phyloP scores from a whole-genome alignment of 495 filamentous ascomycete genomes.

The Tuber indicum region DNA sequence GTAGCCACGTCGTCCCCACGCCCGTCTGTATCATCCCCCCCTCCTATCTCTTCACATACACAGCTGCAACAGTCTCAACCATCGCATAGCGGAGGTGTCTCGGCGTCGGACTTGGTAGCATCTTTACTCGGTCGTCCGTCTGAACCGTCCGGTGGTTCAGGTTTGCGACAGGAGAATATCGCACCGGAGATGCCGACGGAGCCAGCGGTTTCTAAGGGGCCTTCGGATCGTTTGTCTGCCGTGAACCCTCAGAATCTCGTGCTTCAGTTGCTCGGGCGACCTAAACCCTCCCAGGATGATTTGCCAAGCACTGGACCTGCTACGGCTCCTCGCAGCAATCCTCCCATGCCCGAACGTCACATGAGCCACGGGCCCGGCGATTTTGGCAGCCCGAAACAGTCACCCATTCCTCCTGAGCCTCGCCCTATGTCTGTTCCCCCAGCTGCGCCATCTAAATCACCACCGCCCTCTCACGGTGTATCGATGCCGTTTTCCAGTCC shows the following conservation, averaged over 20 bases:
- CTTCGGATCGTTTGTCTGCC: constrained; percentile 22
- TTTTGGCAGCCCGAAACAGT: neutral
- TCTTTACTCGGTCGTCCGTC: constrained; percentile 46
- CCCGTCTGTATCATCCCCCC: constrained; percentile 44
- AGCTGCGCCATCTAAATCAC: constrained; percentile 24
- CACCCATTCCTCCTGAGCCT: constrained; percentile 13
- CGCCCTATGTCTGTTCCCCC: constrained; percentile 34
- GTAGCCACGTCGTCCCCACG: constrained; percentile 44
- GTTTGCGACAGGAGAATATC: constrained; percentile 28
- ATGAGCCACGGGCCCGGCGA: neutral
- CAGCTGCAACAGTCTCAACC: constrained; percentile 43
- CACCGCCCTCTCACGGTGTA: constrained; percentile 16
- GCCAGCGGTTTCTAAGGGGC: constrained; percentile 16
- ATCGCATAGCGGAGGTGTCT: constrained; percentile 52
- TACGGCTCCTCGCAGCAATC: constrained; percentile 6
- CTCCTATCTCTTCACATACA: constrained; percentile 38
- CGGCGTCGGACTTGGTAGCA: constrained; percentile 59
- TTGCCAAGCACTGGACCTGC: constrained; percentile 17
- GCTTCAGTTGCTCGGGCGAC: constrained; percentile 58
- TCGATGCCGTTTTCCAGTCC: constrained; percentile 31
- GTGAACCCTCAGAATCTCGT: constrained; percentile 61
- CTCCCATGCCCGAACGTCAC: neutral
- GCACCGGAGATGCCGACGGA: constrained; percentile 28
- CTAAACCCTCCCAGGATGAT: constrained; percentile 47
- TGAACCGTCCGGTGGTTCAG: constrained; percentile 22